Evolutionary conservation across 73 alveolate species (phyloP), one percentile per base, ranked within the genome.

Genomic region (Paramecium sonneborni): DNA sequence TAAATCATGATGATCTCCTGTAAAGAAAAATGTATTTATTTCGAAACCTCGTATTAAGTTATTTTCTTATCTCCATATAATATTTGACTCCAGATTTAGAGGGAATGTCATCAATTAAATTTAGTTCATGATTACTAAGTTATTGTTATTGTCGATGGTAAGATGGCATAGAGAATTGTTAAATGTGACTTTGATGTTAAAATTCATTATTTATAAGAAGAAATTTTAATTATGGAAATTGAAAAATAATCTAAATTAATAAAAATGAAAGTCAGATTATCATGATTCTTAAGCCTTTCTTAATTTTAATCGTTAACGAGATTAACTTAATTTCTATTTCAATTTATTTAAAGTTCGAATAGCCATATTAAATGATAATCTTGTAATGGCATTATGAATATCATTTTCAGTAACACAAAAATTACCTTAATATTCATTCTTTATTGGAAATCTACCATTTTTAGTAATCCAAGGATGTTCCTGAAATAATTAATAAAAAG

Each of bases 391-490:
- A 74, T 28, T 34, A 23, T 74, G 58, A 34, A 74, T 74, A 9
- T 74, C 87, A 15, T 34, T 7, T 74, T 37, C 56, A 6, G 28
- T 74, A 12, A 74, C 62, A n/a, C 18, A 2, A 21, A 74, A 35
- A 34, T 24, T 74, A 15, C 87, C 87, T 39, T 74, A 11, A 6
- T 35, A 37, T n/a, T 34, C 58, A 18, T 74, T 74, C 6, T 20
- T 14, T 74, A 35, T 0, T 18, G 62, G 62, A 74, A 74, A 74
- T 74, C 21, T 34, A 1, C 87, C 87, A 21, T 37, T 11, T 20
- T 91, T 92, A 20, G 74, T 84, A 2, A 67, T 57, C 55, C 67
- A 37, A n/a, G 76, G 72, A 41, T 84, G 58, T 18, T 76, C 57
- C 69, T 62, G 11, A 41, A 41, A 8, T 41, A 11, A 41, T 41